Evolutionary conservation across 306 rosid genomes (phyloP).

Genomic region (Lablab purpureus): DNA sequence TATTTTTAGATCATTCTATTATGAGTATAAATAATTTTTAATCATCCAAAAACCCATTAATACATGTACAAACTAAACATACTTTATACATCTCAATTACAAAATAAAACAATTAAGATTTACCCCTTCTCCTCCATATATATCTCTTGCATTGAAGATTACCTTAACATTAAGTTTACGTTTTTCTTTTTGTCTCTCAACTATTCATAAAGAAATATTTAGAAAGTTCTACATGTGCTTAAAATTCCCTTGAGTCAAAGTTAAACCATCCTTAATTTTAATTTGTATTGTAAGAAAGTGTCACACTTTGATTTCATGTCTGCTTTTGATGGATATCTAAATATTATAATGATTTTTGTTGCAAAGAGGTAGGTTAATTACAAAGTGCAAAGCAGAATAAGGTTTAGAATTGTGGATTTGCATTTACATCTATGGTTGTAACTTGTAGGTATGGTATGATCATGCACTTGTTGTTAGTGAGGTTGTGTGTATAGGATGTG

Average conservation of each 20-base stretch:
- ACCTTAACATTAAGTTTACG: neutral
- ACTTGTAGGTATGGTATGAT: too few relatives aligned
- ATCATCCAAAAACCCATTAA: too few relatives aligned
- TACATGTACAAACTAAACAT: too few relatives aligned
- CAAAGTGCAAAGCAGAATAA: neutral
- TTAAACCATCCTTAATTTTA: neutral
- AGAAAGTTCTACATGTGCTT: neutral
- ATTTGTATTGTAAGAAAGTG: neutral
- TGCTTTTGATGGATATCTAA: neutral
- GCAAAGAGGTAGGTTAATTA: neutral
- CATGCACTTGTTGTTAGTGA: neutral
- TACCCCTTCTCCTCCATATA: too few relatives aligned
- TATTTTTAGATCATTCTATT: too few relatives aligned
- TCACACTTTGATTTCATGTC: neutral
- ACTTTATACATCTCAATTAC: too few relatives aligned
- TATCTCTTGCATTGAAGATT: too few relatives aligned
- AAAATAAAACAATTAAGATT: too few relatives aligned
- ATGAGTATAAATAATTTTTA: too few relatives aligned
- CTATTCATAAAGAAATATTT: neutral
- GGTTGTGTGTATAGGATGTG: neutral
- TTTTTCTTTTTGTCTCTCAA: neutral
- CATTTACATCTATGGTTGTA: too few relatives aligned
- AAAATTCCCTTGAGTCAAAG: neutral
- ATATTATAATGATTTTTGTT: neutral
- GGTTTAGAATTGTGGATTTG: neutral